A percentile compares a stretch with the other conserved stretches of the same genome.
These are phyloP conservation scores for Suillus weaverae DNA, from an alignment of 768 basidiomycete species.

Conservation along the genomic window DNA sequence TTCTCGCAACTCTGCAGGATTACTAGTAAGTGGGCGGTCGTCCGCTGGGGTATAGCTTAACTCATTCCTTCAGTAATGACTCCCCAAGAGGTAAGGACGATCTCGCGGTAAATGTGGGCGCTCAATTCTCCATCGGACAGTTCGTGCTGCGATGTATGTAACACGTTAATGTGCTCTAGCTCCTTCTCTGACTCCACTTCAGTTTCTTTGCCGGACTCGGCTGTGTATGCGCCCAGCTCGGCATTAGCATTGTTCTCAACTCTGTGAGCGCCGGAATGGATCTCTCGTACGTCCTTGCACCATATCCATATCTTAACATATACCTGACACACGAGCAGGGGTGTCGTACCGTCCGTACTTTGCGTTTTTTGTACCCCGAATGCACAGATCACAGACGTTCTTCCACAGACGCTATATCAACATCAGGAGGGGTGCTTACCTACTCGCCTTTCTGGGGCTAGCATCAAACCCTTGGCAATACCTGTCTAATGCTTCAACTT, in stretches of 20 bases:
- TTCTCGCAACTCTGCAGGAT: constrained; percentile 21
- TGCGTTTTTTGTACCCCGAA: not conserved
- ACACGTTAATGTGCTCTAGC: not conserved
- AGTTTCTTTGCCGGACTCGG: constrained; percentile 23
- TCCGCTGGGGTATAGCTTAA: not conserved
- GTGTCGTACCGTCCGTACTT: not conserved
- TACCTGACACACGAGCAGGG: not conserved
- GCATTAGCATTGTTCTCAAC: constrained; percentile 21
- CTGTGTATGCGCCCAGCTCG: constrained; percentile 19
- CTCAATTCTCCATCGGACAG: not conserved
- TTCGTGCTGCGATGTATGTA: constrained; percentile 13
- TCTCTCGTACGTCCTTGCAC: constrained; percentile 14
- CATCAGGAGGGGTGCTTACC: constrained; percentile 14
- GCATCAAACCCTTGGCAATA: constrained; percentile 15
- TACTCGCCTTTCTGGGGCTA: constrained; percentile 10
- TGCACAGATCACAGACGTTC: not conserved
- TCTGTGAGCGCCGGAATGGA: constrained; percentile 23
- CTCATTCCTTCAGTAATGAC: not conserved
- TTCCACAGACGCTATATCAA: constrained; percentile 12
- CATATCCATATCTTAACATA: not conserved
- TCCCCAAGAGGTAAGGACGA: constrained; percentile 11
- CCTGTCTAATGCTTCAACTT: constrained; percentile 10
- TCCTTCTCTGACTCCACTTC: constrained; percentile 7
- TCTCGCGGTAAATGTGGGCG: not conserved
- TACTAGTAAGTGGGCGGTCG: constrained; percentile 12